Evolutionary conservation across 805 yeast genomes (phyloP), one percentile per base, ranked within the genome.

Genomic region (Saturnispora sekii): DNA sequence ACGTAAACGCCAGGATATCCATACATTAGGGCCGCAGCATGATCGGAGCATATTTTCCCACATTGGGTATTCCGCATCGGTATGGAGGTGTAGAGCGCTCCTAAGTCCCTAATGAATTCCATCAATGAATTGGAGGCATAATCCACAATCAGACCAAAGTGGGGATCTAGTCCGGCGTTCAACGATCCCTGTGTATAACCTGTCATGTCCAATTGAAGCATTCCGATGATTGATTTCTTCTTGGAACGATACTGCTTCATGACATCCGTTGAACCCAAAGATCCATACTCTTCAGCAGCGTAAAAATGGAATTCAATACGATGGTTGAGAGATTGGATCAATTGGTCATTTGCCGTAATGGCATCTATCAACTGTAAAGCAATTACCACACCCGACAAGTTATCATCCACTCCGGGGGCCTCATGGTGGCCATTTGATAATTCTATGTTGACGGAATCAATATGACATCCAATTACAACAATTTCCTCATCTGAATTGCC

Each of bases 381-480:
- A 2, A 95, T 81, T 4, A 82, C 79, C 4, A 89, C 81, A 9
- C 97, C 97, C 3, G 89, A 77, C 2, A 95, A 95, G 61, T 89
- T 84, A 59, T 90, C 97, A 59, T 90, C 97, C 3, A 96, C 97
- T 3, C 97, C 97, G 1, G 96, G 96, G 0, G 96, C 86, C 18
- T 77, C 70, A 51, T 83, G 58, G 15, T 78, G 50, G 26, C 8
- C 26, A 6, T 21, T 21, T 17, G 42, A 33, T 46, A 84, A 70
- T 36, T 84, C 52, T 45, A 85, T 67, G 59, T 86, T 87, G 51
- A 81, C 72, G 2, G 95, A 82, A 60, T 90, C 97, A 58, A 82
- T 84, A 64, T 90, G 97, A 21, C 94, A 84, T 1, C 96, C 96
- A 34, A 90, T 74, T 12, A 90, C 78, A 1, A 90, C 80, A 5